A percentile compares a stretch with the other conserved stretches of the same genome.
These are phyloP conservation scores for Datura wrightii DNA, from an alignment of 257 asterid genomes.

Conservation along the genomic window DNA sequence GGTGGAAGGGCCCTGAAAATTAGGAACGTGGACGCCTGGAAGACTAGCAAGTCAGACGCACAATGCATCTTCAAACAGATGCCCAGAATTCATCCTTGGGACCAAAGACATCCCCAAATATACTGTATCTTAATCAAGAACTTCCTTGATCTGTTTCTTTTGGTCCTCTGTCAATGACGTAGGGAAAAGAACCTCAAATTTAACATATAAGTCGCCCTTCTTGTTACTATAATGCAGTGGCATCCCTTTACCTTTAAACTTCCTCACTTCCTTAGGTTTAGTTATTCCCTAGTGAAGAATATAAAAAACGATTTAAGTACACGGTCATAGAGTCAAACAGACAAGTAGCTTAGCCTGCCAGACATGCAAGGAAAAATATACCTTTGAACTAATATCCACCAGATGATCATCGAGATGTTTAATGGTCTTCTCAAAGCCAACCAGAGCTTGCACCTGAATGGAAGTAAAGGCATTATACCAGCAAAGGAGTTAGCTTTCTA, in stretches of 20 bases:
- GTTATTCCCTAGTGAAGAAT: conserved; percentile 66
- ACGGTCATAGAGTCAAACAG: not conserved
- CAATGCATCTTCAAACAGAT: conserved; percentile 11
- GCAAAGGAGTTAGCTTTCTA: not conserved
- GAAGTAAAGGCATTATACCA: not conserved
- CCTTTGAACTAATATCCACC: conserved; percentile 88
- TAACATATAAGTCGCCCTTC: conserved; percentile 82
- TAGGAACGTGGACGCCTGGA: not conserved
- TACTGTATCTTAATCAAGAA: conserved; percentile 47
- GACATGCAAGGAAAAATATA: conserved; percentile 20
- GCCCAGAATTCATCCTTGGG: not conserved
- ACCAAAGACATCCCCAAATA: not conserved
- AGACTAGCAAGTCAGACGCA: not conserved
- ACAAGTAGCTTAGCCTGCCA: not conserved
- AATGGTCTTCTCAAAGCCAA: conserved; percentile 86
- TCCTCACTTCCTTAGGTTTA: conserved; percentile 87
- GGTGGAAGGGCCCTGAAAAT: not conserved
- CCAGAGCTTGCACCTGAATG: conserved; percentile 92
- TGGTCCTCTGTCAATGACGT: conserved; percentile 72
- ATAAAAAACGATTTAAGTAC: not conserved
- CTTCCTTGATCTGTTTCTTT: conserved; percentile 75
- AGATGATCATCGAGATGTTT: conserved; percentile 89
- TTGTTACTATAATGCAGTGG: conserved; percentile 81
- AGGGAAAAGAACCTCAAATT: conserved; percentile 92
- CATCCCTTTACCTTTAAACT: conserved; percentile 93